phyloP scores from a whole-genome alignment of 1,139 yeast genomes.

The Suhomyces chickasaworum region DNA sequence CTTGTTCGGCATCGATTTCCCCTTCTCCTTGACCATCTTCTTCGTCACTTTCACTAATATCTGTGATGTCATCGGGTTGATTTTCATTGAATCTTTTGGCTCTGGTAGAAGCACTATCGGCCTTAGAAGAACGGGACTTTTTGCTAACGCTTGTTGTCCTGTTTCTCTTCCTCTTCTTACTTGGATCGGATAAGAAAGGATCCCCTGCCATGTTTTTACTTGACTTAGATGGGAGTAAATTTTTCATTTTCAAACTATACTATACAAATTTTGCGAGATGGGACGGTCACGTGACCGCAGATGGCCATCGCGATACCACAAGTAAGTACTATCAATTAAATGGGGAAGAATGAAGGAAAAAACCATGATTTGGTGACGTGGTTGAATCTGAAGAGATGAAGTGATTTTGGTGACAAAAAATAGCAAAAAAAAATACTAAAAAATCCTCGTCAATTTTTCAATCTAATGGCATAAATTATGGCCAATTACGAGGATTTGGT shows the following conservation, averaged over 20 bases:
- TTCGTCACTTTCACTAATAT: constrained; percentile 45
- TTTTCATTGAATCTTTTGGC: constrained; percentile 13
- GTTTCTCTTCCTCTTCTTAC: constrained; percentile 51
- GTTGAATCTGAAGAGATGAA: too few species aligned
- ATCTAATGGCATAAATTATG: too few species aligned
- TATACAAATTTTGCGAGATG: constrained; percentile 15
- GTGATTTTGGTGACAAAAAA: too few species aligned
- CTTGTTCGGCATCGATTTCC: constrained; percentile 37
- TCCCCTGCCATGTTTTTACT: constrained; percentile 49
- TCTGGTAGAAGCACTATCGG: constrained; percentile 13
- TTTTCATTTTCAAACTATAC: constrained; percentile 14
- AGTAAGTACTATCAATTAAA: too few species aligned
- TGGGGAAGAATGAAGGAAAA: not conserved
- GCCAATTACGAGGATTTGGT: too few species aligned
- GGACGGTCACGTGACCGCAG: constrained; percentile 13
- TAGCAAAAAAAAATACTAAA: too few species aligned
- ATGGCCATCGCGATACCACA: constrained; percentile 6
- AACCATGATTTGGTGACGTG: too few species aligned
- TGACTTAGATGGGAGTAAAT: constrained; percentile 3
- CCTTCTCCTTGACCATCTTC: constrained; percentile 42
- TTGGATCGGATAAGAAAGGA: constrained; percentile 64
- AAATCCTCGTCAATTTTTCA: too few species aligned
- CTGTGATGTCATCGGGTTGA: constrained; percentile 20
- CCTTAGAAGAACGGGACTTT: constrained; percentile 13
- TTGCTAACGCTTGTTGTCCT: constrained; percentile 25